Evolutionary conservation across 345 rosid genomes (phyloP), one percentile per base, ranked within the genome.

Genomic region (Luvunga scandens): DNA sequence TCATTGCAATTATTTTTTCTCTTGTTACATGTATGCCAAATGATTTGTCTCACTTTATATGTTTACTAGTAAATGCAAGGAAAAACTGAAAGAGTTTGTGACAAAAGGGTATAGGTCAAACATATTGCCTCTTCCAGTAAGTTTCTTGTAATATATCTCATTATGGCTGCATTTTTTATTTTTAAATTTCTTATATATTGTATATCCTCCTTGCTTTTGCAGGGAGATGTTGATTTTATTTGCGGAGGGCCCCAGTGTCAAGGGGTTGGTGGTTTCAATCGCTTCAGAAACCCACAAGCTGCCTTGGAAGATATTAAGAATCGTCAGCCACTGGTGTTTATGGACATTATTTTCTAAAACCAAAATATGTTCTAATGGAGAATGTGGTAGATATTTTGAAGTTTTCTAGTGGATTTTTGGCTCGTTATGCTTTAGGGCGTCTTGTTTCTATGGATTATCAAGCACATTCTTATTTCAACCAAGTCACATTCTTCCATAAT

Each of bases 301-400:
- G 87, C 88, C 6, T 78, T 86, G 12, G 80, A 81, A 60, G 88
- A 81, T 69, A 21, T n/a, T 0, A 87, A 80, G 25, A 87, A 85
- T 42, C 63, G 50, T 28, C 88, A 87, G 61, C 30, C 85, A 39
- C 1, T 82, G 36, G 82, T 85, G 5, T 83, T 72, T 10, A 73
- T 85, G 83, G 72, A 87, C 60, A 82, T 85, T 12, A 66, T 89
- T 87, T 55, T 24, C 16, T 89, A 56, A 85, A 84, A 80, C 90
- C 90, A 33, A 85, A 79, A 1, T 87, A 87, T 67, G 86, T 85
- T 9, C 83, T 89, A 14, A 89, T 87, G 92, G 92, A 89, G 66
- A 89, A 89, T 55, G 92, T 87, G 0, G 88, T 87, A 0, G 90
- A 87, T 33, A 80, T 89, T 24, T 56, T 87, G 13, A 87, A 36